Evolutionary conservation across 2,329 filamentous ascomycete species (phyloP).

Genomic region (Aureobasidium sp.): DNA sequence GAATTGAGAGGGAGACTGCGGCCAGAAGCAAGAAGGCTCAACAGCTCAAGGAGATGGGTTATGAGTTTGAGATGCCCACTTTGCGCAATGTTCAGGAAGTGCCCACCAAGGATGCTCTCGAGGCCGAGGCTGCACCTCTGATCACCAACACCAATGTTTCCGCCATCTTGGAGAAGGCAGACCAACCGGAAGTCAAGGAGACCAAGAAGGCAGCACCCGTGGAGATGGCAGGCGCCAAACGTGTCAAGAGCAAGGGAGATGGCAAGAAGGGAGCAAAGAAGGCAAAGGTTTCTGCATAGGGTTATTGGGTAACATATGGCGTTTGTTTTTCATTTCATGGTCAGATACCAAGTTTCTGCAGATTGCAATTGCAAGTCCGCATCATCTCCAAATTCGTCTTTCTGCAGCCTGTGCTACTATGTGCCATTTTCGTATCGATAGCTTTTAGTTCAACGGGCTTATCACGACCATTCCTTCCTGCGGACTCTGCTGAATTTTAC

Average conservation of each 20-base stretch:
- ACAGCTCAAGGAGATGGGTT: slow-evolving; percentile 72
- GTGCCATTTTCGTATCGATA: no score
- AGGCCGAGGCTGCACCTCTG: slow-evolving; percentile 28
- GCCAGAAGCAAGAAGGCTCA: slow-evolving; percentile 62
- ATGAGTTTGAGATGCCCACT: slow-evolving; percentile 69
- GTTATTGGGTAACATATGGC: not conserved
- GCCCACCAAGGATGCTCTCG: slow-evolving; percentile 33
- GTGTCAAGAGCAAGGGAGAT: slow-evolving; percentile 29
- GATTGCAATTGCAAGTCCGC: no score
- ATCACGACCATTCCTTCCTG: no score
- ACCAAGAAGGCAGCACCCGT: slow-evolving; percentile 25
- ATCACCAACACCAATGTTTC: slow-evolving; percentile 28
- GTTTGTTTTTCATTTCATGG: slow-evolving; percentile 11
- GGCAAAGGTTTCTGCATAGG: slow-evolving; percentile 20
- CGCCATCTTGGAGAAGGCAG: slow-evolving; percentile 27
- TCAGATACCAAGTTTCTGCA: slow-evolving; percentile 5
- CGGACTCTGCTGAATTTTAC: no score
- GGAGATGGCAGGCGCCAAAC: slow-evolving; percentile 25
- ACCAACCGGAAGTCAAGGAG: slow-evolving; percentile 24
- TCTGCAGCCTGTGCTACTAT: no score
- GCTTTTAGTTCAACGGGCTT: no score
- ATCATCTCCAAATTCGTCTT: no score
- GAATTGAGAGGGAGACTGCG: slow-evolving; percentile 64
- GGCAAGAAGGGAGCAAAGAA: slow-evolving; percentile 30
- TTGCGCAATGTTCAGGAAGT: slow-evolving; percentile 59